Conservation (phyloP, 805 yeast species). For the Monosporozyma unispora region DNA sequence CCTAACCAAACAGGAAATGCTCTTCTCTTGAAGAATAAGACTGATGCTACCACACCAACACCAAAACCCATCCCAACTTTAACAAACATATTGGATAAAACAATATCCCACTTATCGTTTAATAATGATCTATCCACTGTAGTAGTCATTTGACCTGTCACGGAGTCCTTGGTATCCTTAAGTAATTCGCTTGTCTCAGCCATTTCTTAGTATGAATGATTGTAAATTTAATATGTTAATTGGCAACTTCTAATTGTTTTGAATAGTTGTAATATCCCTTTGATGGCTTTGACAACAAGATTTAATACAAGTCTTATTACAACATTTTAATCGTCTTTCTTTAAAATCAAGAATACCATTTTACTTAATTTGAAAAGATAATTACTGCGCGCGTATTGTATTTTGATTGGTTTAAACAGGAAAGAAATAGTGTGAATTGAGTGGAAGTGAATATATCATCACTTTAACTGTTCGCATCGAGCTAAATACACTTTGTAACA, state of each 20-base stretch:
- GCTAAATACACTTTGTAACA: too few relatives aligned
- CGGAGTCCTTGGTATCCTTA: neutral
- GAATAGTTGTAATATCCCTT: neutral
- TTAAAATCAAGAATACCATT: neutral
- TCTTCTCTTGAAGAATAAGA: conserved; percentile 83
- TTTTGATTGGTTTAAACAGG: neutral
- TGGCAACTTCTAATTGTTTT: neutral
- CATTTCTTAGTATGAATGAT: conserved; percentile 7
- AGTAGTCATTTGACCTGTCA: conserved; percentile 1
- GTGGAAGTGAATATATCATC: too few relatives aligned
- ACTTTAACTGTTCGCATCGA: too few relatives aligned
- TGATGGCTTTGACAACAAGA: too few relatives aligned
- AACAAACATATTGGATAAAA: conserved; percentile 84
- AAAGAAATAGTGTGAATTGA: too few relatives aligned
- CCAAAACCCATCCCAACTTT: conserved; percentile 96
- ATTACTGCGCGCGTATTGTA: neutral
- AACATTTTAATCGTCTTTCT: neutral
- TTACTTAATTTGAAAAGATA: neutral
- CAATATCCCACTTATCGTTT: conserved; percentile 88
- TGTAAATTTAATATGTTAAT: neutral
- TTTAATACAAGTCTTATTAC: too few relatives aligned
- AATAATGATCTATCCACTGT: conserved; percentile 49
- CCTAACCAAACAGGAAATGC: conserved; percentile 98
- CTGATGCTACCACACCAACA: conserved; percentile 89
- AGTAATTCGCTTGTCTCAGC: conserved; percentile 12